Base-by-base conservation (phyloP, 1,139 yeast genomes). In the Arxiozyma telluris region DNA sequence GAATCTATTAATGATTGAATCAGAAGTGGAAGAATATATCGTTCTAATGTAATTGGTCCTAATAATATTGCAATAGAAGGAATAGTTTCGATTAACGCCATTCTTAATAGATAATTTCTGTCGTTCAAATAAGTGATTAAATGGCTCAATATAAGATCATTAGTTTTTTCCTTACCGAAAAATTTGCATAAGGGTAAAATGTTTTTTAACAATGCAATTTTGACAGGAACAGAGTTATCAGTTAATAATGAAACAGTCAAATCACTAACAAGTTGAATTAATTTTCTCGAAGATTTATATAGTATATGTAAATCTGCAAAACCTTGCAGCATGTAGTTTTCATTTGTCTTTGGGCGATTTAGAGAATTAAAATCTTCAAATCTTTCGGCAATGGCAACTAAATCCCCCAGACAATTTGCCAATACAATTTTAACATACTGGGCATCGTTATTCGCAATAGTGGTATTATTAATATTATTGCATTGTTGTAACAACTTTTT, bases 71-170 rank as follows among this genome's bases (percentile, higher is more conserved):
- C 87, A 27, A 94, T 73, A 0, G 84, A 82, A 7, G 89, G 77
- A n/a, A 91, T 80, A n/a, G 89, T 78, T 43, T 83, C 79, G 48
- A 91, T 81, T 61, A 94, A 83, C 8, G 84, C 82, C 39, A 86
- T 72, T 55, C 95, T 75, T 27, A 93, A 72, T 34, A 81, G 79
- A 3, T 85, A 75, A 62, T 84, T 83, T 51, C 82, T 77, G 65
- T 90, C 97, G 67, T 94, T 94, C 57, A 94, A 72, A 64, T 90
- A 94, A 0, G 98, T 91, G 48, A 93, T 90, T 53, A 91, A 73
- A 73, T 94, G 98, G 47, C 96, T 91, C 50, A 94, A 71, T 18
- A 94, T 82, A 47, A 91, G 76, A 68, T 94, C 98, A 65, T 87
- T 90, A 0, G 96, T 86, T 61, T 82, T 86, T 53, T 89, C 96